Evolutionary conservation across 2,329 filamentous ascomycete species (phyloP).

Genomic region (Epichloe elymi): DNA sequence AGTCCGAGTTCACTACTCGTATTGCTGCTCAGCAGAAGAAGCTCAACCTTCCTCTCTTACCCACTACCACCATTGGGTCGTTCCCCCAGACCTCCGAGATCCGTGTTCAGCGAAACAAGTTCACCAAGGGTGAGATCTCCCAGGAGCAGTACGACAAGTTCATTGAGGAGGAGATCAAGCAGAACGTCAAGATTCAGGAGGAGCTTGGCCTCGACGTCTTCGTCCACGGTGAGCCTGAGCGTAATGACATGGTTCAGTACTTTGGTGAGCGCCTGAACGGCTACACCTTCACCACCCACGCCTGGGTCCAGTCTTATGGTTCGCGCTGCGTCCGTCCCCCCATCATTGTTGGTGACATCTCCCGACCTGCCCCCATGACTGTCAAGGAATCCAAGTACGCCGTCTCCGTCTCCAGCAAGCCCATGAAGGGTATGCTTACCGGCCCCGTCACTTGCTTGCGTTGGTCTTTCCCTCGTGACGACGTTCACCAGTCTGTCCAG

Average conservation of each 20-base stretch:
- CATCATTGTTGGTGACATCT: conserved; percentile 98
- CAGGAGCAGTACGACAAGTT: conserved; percentile 91
- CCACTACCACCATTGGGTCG: conserved; percentile 96
- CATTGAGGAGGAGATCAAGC: conserved; percentile 96
- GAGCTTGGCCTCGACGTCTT: conserved; percentile 95
- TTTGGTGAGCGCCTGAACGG: conserved; percentile 95
- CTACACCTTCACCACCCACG: conserved; percentile 97
- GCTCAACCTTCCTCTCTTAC: conserved; percentile 92
- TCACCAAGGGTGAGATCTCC: conserved; percentile 97
- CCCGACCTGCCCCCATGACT: conserved; percentile 91
- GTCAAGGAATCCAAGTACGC: conserved; percentile 99
- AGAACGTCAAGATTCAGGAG: conserved; percentile 92
- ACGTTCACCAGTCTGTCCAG: conserved; percentile 97
- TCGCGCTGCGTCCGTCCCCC: conserved; percentile 98
- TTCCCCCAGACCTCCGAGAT: conserved; percentile 99
- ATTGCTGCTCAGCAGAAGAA: conserved; percentile 82
- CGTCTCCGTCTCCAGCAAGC: conserved; percentile 89
- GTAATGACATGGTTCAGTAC: conserved; percentile 99
- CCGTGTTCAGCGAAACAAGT: conserved; percentile 90
- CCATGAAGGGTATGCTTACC: conserved; percentile 99
- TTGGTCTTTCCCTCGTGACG: conserved; percentile 99
- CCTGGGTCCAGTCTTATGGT: conserved; percentile 97
- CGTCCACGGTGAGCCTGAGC: conserved; percentile 98
- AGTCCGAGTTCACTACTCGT: conserved; percentile 74
- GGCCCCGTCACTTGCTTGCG: conserved; percentile 96